Evolutionary conservation across 352 stramenopile genomes (phyloP), one percentile per base, ranked within the genome.

Genomic region (Phytophthora hibernalis): DNA sequence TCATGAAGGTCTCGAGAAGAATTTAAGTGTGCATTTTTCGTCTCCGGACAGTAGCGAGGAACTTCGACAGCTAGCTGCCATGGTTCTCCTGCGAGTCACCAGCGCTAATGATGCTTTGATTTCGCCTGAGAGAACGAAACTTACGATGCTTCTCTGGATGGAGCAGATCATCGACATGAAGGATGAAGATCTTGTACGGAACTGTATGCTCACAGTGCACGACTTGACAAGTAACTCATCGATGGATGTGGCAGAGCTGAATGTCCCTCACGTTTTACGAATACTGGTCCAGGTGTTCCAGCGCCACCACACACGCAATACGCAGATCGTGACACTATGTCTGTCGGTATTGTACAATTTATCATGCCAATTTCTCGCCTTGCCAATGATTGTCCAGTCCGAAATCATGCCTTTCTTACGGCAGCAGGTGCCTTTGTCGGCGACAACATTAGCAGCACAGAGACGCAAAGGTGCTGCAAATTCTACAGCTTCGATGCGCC

Each of bases 111-210:
- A 92, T 43, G 80, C 82, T 0, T 58, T 91, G 50, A 80, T 91
- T 57, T 89, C 80, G 13, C 65, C 83, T 0, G 85, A 92, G n/a
- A 79, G 76, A 52, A 52, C 90, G 5, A 88, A 85, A 43, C 61
- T 77, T 35, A 80, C 78, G 13, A 82, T 90, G 44, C 83, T 92
- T 10, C 69, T 88, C 4, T 92, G 84, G 84, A 91, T 91, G 84
- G 82, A 92, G 55, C 80, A 92, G 64, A 92, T 92, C 57, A 89
- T 91, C 43, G 64, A 75, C 42, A 92, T 92, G 80, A 83, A 89
- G 31, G 79, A 92, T 24, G 70, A 80, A 21, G 69, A 76, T 5
- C 80, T 92, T n/a, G 83, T 94, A 20, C 81, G 82, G 33, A 94
- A 91, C 58, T 92, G 83, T 49, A 81, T 94, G 68, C 72, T 94